Evolutionary conservation across 345 rosid genomes (phyloP).

Genomic region (Corymbia maculata): DNA sequence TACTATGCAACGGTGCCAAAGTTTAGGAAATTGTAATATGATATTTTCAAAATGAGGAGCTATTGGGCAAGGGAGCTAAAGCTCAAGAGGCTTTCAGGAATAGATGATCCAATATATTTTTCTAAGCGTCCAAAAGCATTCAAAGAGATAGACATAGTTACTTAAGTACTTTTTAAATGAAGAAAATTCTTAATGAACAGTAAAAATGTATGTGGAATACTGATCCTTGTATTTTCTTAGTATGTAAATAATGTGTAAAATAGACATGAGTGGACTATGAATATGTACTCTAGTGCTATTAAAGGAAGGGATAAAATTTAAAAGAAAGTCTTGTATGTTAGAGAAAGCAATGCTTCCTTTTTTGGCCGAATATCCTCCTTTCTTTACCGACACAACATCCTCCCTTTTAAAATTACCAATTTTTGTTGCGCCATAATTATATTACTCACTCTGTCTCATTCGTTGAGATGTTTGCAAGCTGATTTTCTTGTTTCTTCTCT

Average conservation of each 20-base stretch:
- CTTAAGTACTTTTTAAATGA: neutral
- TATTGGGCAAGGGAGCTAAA: neutral
- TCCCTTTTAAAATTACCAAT: no score
- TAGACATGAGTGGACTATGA: neutral
- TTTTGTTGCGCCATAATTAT: no score
- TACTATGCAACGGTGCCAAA: neutral
- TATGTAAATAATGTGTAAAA: neutral
- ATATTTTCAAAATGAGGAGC: neutral
- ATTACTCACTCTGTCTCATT: no score
- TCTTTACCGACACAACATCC: no score
- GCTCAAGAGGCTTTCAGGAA: neutral
- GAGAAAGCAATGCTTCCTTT: neutral
- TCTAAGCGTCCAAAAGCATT: neutral
- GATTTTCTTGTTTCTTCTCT: no score
- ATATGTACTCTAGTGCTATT: neutral
- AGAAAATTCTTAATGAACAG: neutral
- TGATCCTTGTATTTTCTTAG: neutral
- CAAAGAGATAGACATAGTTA: neutral
- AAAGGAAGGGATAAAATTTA: neutral
- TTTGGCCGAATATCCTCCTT: no score
- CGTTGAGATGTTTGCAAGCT: no score
- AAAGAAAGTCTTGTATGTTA: neutral
- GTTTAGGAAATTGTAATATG: neutral
- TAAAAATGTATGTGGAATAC: neutral
- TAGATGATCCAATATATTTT: neutral